Evolutionary conservation across 2,329 filamentous ascomycete species (phyloP).

Genomic region (Paecilomyces dactylethromorphus): DNA sequence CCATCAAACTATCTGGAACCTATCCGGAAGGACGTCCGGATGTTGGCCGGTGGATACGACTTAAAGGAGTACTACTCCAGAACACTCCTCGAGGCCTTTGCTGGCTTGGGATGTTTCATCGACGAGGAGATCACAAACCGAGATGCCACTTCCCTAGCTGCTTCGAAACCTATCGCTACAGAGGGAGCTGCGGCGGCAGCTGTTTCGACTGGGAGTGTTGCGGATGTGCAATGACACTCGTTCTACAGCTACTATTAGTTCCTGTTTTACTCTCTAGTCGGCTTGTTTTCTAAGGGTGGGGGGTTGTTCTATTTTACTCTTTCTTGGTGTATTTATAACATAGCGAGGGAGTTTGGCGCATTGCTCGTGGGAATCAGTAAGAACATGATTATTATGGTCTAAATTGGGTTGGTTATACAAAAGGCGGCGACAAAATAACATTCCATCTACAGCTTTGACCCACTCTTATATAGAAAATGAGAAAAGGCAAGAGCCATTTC

Average conservation of each 20-base stretch:
- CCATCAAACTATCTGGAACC: conserved; percentile 67
- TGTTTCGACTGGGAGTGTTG: not conserved
- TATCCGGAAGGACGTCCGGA: conserved; percentile 58
- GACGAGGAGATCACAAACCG: conserved; percentile 58
- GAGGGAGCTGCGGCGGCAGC: conserved; percentile 24
- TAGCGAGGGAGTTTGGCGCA: conserved; percentile 11
- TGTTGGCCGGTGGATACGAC: conserved; percentile 75
- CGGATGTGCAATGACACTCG: not conserved
- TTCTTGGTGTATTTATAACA: conserved; percentile 3
- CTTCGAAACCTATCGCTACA: conserved; percentile 17
- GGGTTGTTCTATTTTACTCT: not conserved
- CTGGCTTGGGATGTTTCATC: conserved; percentile 80
- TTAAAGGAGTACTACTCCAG: conserved; percentile 74
- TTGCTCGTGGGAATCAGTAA: not conserved
- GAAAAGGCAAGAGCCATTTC: not conserved
- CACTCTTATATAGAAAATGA: not conserved
- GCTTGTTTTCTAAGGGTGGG: not conserved
- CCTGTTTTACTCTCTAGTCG: not conserved
- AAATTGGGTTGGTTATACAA: not conserved
- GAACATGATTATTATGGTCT: not conserved
- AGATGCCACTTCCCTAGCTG: conserved; percentile 14
- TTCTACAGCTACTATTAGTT: not conserved
- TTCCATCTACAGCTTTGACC: not conserved
- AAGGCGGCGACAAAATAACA: not conserved
- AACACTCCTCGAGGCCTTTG: conserved; percentile 81